Percentiles rank a stretch among this genome's conserved stretches.
Conservation (phyloP, 2,329 filamentous ascomycete species). For the Phyllosticta capitalensis region DNA sequence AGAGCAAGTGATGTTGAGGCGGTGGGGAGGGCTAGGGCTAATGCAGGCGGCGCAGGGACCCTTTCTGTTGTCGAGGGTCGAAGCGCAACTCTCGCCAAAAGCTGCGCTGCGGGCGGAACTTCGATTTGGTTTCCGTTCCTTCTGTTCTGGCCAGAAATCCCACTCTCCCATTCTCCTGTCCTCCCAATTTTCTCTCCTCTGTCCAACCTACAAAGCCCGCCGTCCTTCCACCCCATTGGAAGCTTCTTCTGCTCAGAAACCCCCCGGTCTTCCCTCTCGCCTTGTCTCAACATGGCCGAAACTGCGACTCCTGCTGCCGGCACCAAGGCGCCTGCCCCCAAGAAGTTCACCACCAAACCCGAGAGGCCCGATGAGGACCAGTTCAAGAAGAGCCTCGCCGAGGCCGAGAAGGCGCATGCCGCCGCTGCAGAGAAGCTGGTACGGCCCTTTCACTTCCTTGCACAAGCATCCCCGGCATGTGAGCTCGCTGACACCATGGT, state of each 20-base stretch:
- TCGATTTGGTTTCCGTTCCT: not conserved
- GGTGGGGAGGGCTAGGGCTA: not conserved
- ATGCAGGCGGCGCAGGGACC: not conserved
- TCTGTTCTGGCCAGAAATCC: not conserved
- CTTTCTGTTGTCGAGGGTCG: no score
- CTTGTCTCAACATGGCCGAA: conserved; percentile 19
- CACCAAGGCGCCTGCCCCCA: not conserved
- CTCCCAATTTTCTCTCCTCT: not conserved
- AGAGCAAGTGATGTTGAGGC: no score
- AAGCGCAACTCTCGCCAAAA: not conserved
- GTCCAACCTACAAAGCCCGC: not conserved
- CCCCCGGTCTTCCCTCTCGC: not conserved
- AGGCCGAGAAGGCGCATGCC: conserved; percentile 80
- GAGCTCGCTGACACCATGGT: conserved; percentile 13
- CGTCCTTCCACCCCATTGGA: not conserved
- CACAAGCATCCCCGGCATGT: not conserved
- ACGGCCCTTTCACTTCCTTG: conserved; percentile 15
- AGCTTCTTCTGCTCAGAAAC: not conserved
- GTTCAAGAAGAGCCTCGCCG: conserved; percentile 69
- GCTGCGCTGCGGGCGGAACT: not conserved
- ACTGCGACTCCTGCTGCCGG: conserved; percentile 1
- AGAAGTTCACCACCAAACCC: conserved; percentile 44
- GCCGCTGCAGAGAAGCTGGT: conserved; percentile 63
- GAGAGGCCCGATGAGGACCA: conserved; percentile 78
- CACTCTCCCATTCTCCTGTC: not conserved